Conservation (phyloP, 2,329 filamentous ascomycete genomes). For the Mycocentrospora acerina region DNA sequence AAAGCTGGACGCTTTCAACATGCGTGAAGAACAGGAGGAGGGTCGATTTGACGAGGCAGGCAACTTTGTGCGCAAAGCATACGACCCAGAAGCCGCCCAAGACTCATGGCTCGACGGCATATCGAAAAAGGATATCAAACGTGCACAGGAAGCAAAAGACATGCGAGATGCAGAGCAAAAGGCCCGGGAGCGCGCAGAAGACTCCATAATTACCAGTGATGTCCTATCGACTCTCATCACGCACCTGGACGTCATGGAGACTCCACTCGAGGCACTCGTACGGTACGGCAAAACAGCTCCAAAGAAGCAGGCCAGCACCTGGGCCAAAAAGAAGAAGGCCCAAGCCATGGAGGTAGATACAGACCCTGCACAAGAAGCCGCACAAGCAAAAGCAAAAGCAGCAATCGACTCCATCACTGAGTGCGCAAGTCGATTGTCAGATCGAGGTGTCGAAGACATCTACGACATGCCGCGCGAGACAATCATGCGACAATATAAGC, state of each 20-base stretch:
- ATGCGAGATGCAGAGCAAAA: slow-evolving; percentile 77
- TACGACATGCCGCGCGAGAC: slow-evolving; percentile 87
- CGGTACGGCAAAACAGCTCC: slow-evolving; percentile 68
- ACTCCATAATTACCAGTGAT: slow-evolving; percentile 71
- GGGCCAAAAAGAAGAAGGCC: slow-evolving; percentile 44
- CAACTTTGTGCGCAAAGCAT: slow-evolving; percentile 88
- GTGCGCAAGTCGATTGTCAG: slow-evolving; percentile 83
- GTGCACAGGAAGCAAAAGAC: slow-evolving; percentile 82
- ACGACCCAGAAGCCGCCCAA: slow-evolving; percentile 84
- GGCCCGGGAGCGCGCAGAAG: slow-evolving; percentile 70
- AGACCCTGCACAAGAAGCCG: slow-evolving; percentile 62
- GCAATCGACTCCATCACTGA: slow-evolving; percentile 82
- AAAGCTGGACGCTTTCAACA: slow-evolving; percentile 94
- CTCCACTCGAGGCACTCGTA: slow-evolving; percentile 81
- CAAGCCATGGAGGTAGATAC: slow-evolving; percentile 71
- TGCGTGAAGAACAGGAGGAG: slow-evolving; percentile 86
- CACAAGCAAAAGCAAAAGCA: slow-evolving; percentile 68
- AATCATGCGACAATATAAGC: slow-evolving; percentile 77
- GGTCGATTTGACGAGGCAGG: slow-evolving; percentile 87
- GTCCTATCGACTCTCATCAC: slow-evolving; percentile 72
- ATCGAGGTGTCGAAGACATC: slow-evolving; percentile 81
- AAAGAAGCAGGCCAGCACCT: slow-evolving; percentile 52
- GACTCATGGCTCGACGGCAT: slow-evolving; percentile 91
- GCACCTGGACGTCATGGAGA: slow-evolving; percentile 77
- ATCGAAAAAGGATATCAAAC: slow-evolving; percentile 90